Evolutionary conservation across 225 moss, liverwort and hornwort species (phyloP).

Genomic region (Polytrichum commune): DNA sequence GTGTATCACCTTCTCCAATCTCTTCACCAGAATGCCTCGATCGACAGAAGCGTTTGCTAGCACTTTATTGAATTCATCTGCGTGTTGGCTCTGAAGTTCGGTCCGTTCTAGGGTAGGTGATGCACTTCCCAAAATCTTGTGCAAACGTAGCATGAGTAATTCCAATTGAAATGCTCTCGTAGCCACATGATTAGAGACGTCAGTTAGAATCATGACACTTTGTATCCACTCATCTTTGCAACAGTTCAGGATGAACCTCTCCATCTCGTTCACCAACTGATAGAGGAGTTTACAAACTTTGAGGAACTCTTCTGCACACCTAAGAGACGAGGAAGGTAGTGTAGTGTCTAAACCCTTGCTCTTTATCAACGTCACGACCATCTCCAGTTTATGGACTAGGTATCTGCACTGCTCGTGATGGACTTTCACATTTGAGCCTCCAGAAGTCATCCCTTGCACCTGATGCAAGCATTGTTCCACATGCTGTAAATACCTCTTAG

Average conservation of each 20-base stretch:
- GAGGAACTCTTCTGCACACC: too few species aligned
- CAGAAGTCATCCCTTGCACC: not conserved
- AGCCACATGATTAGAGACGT: not conserved
- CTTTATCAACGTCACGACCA: not conserved
- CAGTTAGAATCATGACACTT: not conserved
- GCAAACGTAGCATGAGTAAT: not conserved
- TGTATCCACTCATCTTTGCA: conserved; percentile 4
- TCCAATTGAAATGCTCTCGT: not conserved
- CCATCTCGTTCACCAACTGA: not conserved
- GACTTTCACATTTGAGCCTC: not conserved
- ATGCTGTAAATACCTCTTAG: too few species aligned
- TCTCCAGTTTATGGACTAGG: not conserved
- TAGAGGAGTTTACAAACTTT: not conserved
- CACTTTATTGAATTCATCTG: not conserved
- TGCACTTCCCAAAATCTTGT: not conserved
- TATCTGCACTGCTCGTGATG: not conserved
- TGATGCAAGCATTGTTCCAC: too few species aligned
- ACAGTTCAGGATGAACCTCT: not conserved
- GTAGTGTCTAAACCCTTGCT: too few species aligned
- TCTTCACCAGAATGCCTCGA: not conserved
- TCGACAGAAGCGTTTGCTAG: not conserved
- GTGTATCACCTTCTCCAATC: not conserved
- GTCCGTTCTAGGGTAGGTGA: not conserved
- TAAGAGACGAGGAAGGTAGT: too few species aligned
- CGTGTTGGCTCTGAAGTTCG: not conserved